Base-by-base conservation (phyloP, 2,329 filamentous ascomycete species). In the Apiospora arundinis region DNA sequence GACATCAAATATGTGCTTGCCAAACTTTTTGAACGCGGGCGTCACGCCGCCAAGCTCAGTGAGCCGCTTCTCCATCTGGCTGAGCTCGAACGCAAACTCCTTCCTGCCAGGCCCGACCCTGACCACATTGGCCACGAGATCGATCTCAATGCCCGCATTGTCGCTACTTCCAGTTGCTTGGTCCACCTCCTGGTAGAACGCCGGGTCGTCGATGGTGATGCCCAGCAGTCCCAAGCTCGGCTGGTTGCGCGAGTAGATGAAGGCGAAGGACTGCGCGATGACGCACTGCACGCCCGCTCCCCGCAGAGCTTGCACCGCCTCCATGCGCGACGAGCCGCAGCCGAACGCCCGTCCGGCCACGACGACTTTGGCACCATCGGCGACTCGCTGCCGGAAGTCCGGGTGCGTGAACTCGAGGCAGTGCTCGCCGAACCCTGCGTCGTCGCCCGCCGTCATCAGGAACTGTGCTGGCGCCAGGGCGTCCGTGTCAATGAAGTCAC, bases 271-370 rank as follows among this genome's bases (percentile, higher is more conserved):
- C 66, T 79, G 75, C 0, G 83, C 84, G 69, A 86, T 84, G 0
- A 86, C 83, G 69, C 81, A 83, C 73, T 82, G 72, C 0, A 85
- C 79, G 1, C 81, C 82, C 37, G 69, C 74, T 76, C 81, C 82
- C 56, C 81, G 72, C 7, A 86, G 76, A 9, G 83, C 83, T 65
- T 75, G 79, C 2, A 84, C 81, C 1, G 85, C 85, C 44, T 85
- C 78, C 73, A 85, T 81, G 0, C 85, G 80, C 12, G 82, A 85
- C 0, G 83, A 85, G 8, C 85, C 85, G 68, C 81, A 82, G 1
- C 85, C 85, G 73, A 87, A 87, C 0, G 79, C 82, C 66, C 83
- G 81, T 0, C 83, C 83, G 0, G 83, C 85, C 0, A 87, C 83
- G 12, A 86, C 77, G n/a, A 86, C 74, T 23, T 81, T 78, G 63